Evolutionary conservation across 345 rosid species (phyloP), one percentile per base, ranked within the genome.

Genomic region (Abelmoschus esculentus): DNA sequence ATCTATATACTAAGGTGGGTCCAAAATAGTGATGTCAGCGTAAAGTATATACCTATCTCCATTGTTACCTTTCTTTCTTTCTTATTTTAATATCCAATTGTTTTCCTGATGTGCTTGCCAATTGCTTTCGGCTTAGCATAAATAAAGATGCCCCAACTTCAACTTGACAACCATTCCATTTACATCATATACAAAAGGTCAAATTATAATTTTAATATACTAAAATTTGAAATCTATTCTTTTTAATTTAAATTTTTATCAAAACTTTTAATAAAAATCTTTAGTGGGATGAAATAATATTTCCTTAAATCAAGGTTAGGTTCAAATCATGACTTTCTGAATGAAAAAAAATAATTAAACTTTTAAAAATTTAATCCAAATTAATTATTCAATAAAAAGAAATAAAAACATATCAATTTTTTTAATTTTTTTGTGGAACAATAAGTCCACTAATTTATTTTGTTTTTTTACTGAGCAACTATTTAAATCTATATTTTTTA

Each of bases 31-130:
- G 72, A 31, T 56, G 57, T 54, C 50, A 58, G 19, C 28, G 31
- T 5, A 47, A 17, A 34, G 67, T 26, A 8, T 56, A 67, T 56
- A 14, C 66, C 47, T 59, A 44, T 69, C 70, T 77, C 75, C 17
- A 77, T 79, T 66, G 71, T 79, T 67, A 59, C 32, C 17, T 32
- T 71, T 69, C 67, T 77, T 54, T 14, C 40, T 32, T 36, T 50
- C 18, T 71, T 67, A 53, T 59, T 62, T 61, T 61, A 64, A 28
- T 42, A 36, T 29, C 66, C 60, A 53, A 73, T 50, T 34, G 50
- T 12, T 46, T 46, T n/a, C 50, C 50, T 11, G 15, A 46, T 13
- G 60, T 55, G 32, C 13, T 36, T 66, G 61, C 61, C 57, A 60
- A 12, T 56, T 72, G 66, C 53, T 52, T 32, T 31, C 17, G 7